phyloP scores from a whole-genome alignment of 1,139 yeast genomes.

The Candida sp. region DNA sequence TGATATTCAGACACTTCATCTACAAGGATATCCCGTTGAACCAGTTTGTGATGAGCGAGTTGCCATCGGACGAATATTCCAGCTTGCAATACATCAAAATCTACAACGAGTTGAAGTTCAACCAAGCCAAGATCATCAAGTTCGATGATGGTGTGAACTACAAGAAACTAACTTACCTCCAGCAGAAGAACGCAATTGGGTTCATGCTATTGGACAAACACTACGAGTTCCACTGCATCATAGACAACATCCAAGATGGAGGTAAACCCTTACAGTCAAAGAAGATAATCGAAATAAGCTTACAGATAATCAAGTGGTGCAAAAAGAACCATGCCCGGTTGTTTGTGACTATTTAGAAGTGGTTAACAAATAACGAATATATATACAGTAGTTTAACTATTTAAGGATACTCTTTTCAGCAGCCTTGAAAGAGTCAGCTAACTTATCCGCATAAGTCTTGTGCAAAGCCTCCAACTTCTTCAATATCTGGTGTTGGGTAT shows the following conservation, averaged over 20 bases:
- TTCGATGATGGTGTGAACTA: constrained; percentile 15
- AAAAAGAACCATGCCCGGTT: constrained; percentile 37
- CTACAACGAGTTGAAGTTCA: constrained; percentile 33
- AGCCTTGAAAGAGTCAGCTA: constrained; percentile 60
- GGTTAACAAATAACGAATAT: neutral
- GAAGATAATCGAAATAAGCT: constrained; percentile 34
- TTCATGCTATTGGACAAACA: constrained; percentile 40
- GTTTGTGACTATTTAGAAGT: constrained; percentile 25
- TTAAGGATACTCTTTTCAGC: constrained; percentile 57
- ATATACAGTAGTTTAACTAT: constrained; percentile 13
- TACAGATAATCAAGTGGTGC: constrained; percentile 45
- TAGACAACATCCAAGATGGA: constrained; percentile 11
- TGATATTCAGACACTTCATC: constrained; percentile 70
- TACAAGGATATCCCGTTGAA: constrained; percentile 67
- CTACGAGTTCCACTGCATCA: constrained; percentile 45
- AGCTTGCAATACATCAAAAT: constrained; percentile 33
- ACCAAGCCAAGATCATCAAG: constrained; percentile 23
- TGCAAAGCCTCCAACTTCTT: constrained; percentile 69
- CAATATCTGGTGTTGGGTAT: constrained; percentile 54
- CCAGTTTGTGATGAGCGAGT: constrained; percentile 38
- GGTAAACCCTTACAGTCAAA: constrained; percentile 30
- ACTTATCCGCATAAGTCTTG: constrained; percentile 63
- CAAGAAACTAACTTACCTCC: constrained; percentile 39
- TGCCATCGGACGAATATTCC: constrained; percentile 18
- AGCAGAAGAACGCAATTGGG: constrained; percentile 37